A percentile compares a stretch with the other conserved stretches of the same genome.
These are phyloP conservation scores for Umbellularia californica DNA, from an alignment of 164 flowering plant species.

Conservation along the genomic window DNA sequence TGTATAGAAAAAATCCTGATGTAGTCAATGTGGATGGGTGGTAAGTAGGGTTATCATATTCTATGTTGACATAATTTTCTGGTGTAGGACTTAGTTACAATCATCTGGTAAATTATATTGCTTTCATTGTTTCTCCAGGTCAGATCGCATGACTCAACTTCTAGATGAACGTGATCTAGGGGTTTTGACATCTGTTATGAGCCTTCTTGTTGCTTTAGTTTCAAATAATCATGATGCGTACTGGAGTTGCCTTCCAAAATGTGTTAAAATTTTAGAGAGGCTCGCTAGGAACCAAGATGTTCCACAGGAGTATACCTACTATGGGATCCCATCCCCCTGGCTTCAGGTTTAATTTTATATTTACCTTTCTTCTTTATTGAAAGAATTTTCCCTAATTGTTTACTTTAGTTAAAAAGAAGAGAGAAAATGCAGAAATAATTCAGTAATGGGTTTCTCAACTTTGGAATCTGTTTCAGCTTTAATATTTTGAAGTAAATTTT, in stretches of 20 bases:
- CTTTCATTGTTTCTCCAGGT: conserved; percentile 47
- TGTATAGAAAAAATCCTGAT: conserved; percentile 95
- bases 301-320: conserved; percentile 97
- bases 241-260: conserved; percentile 97
- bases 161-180: conserved; percentile 99
- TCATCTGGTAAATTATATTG: conserved; percentile 4
- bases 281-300: conserved; percentile 94
- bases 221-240: conserved; percentile 88
- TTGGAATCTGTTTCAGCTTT: too few relatives aligned
- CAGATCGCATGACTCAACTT: conserved; percentile 96
- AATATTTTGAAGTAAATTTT: too few relatives aligned
- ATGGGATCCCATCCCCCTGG: conserved; percentile 99
- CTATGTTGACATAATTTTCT: neutral
- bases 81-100: neutral
- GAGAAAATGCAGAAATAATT: neutral
- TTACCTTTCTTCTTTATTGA: neutral
- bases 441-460: neutral
- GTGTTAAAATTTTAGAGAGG: conserved; percentile 89
- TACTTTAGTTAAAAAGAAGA: too few relatives aligned
- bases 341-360: conserved; percentile 64
- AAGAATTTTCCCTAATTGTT: neutral
- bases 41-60: conserved; percentile 30
- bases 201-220: conserved; percentile 95
- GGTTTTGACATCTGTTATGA: conserved; percentile 97
- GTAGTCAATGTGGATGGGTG: conserved; percentile 98